These are phyloP conservation scores for Talaromyces wortmannii DNA, from an alignment of 495 filamentous ascomycete species.

Conservation along the genomic window DNA sequence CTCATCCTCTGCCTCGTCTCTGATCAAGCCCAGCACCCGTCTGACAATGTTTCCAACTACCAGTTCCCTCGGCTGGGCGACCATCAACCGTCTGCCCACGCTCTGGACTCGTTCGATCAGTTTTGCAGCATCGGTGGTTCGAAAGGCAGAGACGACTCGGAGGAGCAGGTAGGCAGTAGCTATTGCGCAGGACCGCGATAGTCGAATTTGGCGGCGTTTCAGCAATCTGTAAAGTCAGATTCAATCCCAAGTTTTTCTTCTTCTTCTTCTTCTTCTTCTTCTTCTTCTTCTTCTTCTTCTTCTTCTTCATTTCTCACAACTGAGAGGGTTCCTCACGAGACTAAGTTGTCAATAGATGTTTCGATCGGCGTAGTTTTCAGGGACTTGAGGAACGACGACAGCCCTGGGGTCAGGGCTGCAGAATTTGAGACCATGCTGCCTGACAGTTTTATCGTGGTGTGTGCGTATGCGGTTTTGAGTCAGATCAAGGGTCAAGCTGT, in stretches of 20 bases:
- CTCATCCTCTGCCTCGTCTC: conserved; percentile 83
- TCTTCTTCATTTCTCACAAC: not conserved
- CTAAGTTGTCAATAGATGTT: conserved; percentile 70
- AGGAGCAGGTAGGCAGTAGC: conserved; percentile 84
- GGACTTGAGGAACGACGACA: conserved; percentile 70
- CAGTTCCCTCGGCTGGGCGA: conserved; percentile 81
- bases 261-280: not conserved
- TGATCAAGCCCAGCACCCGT: conserved; percentile 80
- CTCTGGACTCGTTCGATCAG: conserved; percentile 71
- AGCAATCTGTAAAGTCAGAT: conserved; percentile 54
- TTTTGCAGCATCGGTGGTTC: conserved; percentile 63
- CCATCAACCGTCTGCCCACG: conserved; percentile 65
- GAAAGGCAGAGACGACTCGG: conserved; percentile 64
- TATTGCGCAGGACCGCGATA: conserved; percentile 79
- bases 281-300: not conserved
- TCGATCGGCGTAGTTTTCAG: conserved; percentile 68
- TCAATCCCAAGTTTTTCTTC: not conserved
- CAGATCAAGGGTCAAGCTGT: not conserved
- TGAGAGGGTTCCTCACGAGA: conserved; percentile 52
- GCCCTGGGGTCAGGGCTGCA: conserved; percentile 52
- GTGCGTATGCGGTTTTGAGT: not conserved
- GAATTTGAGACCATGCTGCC: conserved; percentile 41
- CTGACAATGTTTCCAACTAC: conserved; percentile 91
- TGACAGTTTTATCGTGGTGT: not conserved
- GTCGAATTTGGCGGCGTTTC: conserved; percentile 81